Percentiles rank a stretch among this genome's conserved stretches.
phyloP scores from a whole-genome alignment of 2,329 filamentous ascomycete genomes.

The Beauveria medogensis region DNA sequence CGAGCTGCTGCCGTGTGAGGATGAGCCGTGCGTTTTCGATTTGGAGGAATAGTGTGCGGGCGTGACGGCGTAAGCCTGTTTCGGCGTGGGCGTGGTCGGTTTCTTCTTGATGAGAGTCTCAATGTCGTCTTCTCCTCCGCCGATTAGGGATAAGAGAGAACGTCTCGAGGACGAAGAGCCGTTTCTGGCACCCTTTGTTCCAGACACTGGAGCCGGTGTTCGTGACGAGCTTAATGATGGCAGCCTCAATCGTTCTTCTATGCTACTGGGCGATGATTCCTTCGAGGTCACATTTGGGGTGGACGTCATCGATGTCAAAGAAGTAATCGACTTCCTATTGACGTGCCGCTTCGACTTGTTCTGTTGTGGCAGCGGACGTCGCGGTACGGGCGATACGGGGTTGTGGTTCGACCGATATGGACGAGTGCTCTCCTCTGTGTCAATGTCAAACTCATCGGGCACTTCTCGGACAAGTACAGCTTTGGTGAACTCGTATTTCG shows the following conservation, averaged over 20 bases:
- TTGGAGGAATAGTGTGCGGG: not conserved
- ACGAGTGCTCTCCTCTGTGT: not conserved
- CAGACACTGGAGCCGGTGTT: not conserved
- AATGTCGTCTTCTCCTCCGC: slow-evolving; percentile 4
- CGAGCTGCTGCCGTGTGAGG: not conserved
- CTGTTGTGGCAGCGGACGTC: slow-evolving; percentile 1
- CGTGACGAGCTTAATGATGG: not conserved
- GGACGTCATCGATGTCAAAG: not conserved
- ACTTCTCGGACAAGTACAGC: not conserved
- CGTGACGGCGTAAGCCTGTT: not conserved
- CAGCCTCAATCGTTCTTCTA: not conserved
- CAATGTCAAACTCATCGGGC: not conserved
- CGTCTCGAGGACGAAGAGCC: slow-evolving; percentile 1
- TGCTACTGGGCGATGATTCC: not conserved
- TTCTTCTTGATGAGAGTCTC: not conserved
- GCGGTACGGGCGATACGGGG: not conserved
- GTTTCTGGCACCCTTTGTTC: not conserved
- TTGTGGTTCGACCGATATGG: not conserved
- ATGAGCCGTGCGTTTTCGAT: not conserved
- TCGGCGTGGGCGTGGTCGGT: not conserved
- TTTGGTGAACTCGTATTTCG: not conserved
- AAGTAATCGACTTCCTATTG: not conserved
- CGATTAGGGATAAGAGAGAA: slow-evolving; percentile 9
- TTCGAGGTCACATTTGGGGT: not conserved
- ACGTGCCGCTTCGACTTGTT: not conserved